A percentile compares a stretch with the other conserved stretches of the same genome.
Conservation (phyloP, 192 early-diverging fungal genomes). For the Podila minutissima region DNA sequence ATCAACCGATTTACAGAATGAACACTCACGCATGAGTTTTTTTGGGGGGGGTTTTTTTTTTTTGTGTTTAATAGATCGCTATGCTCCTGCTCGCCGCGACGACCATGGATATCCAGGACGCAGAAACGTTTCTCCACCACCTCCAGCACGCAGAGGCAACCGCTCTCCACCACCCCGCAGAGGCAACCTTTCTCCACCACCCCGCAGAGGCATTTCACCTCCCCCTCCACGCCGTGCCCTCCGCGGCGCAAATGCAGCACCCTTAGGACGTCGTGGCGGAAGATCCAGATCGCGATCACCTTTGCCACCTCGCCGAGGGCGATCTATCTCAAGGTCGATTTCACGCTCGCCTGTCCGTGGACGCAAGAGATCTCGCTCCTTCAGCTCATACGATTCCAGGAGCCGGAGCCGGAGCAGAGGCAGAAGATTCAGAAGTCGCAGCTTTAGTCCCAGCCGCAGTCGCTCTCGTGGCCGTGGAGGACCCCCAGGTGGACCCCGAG, state of each 20-base stretch:
- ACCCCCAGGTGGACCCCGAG: too few species aligned
- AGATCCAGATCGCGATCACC: slow-evolving; percentile 40
- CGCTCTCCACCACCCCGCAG: slow-evolving; percentile 8
- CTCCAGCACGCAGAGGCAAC: slow-evolving; percentile 5
- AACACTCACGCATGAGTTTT: too few species aligned
- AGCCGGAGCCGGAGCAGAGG: slow-evolving; percentile 30
- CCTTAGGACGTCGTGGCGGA: slow-evolving; percentile 16
- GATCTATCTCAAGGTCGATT: slow-evolving; percentile 24
- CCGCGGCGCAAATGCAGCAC: slow-evolving; percentile 39
- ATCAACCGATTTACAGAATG: too few species aligned
- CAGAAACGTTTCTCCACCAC: slow-evolving; percentile 29
- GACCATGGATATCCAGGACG: slow-evolving; percentile 16
- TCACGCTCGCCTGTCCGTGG: slow-evolving; percentile 46
- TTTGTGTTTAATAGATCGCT: slow-evolving; percentile 16
- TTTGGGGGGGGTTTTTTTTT: too few species aligned
- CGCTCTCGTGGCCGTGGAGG: slow-evolving; percentile 9
- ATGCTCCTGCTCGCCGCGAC: slow-evolving; percentile 28
- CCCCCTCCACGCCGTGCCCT: slow-evolving; percentile 12
- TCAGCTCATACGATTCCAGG: slow-evolving; percentile 40
- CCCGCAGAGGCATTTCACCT: slow-evolving; percentile 4
- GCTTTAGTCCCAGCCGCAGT: slow-evolving; percentile 29
- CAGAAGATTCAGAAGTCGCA: slow-evolving; percentile 15
- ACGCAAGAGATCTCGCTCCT: slow-evolving; percentile 46
- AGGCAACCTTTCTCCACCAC: slow-evolving; percentile 33
- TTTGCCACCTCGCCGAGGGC: slow-evolving; percentile 16